Base-by-base conservation (phyloP, 2,329 filamentous ascomycete species). In the Aspergillus bombycis region DNA sequence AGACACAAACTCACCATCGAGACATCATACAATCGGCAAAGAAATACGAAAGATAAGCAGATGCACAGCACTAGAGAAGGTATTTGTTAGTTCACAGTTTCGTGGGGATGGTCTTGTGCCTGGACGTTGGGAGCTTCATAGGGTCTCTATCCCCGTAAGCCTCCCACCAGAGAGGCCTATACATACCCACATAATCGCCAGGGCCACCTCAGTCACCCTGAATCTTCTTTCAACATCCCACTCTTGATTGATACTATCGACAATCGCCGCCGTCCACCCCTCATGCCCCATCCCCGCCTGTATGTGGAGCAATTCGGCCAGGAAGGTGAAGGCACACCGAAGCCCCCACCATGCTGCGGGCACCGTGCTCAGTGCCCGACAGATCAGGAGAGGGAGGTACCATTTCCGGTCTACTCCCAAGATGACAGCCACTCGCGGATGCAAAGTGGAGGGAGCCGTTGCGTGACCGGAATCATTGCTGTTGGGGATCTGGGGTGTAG, bases 21-120 rank as follows among this genome's bases (percentile, higher is more conserved):
- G 90, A 93, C 91, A 94, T 93, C 71, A 94, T 85, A 77, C 91
- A 92, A 79, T 94, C 91, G 62, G 90, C 91, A 75, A 94, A 94
- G 81, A 92, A 91, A 78, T 92, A 94, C 57, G 90, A 91, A 64
- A 93, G 84, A 77, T 93, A 92, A 60, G 89, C 91, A 23, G 90
- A 91, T 63, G 90, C 89, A 72, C 86, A 88, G 80, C 90, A 93
- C 91, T 92, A 58, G 12, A 28, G 45, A 55, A 14, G 46, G 53
- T 19, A n/a, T 19, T 36, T 32, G 57, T 65, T 60, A 69, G 52
- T 26, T 48, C n/a, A 19, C 34, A 36, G 32, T 41, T 41, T n/a
- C 16, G 16, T 41, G 7, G n/a, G n/a, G 38, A 41, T n/a, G 38
- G 16, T 41, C 38, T 19, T 19, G 2, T 41, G 38, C 38, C 16